These are phyloP conservation scores for Flaveria sonorensis DNA, from an alignment of 129 eudicot genomes.

Conservation along the genomic window DNA sequence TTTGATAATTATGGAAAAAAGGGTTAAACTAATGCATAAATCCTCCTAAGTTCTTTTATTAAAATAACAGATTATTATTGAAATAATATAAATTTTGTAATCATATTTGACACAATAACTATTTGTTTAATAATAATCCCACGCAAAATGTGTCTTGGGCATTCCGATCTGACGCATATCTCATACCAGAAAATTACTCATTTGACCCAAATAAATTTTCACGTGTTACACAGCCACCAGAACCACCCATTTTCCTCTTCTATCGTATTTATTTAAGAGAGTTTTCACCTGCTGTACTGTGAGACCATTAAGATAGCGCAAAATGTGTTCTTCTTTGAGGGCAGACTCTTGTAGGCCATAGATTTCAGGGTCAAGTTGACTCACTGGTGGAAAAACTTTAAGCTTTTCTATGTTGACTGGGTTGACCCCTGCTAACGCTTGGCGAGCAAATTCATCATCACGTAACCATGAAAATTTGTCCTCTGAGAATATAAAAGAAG, in stretches of 20 bases:
- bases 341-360: slow-evolving; percentile 80
- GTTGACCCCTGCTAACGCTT: slow-evolving; percentile 88
- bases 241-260: not conserved
- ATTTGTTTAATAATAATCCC: too few species aligned
- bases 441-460: slow-evolving; percentile 96
- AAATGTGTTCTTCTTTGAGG: slow-evolving; percentile 80
- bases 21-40: not conserved
- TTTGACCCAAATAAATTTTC: not conserved
- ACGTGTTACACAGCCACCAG: not conserved
- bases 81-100: too few species aligned
- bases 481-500: slow-evolving; percentile 47
- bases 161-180: too few species aligned
- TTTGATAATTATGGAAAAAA: not conserved
- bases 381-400: slow-evolving; percentile 71
- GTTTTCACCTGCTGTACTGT: slow-evolving; percentile 72
- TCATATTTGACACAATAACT: too few species aligned
- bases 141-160: not conserved
- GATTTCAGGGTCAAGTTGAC: slow-evolving; percentile 79
- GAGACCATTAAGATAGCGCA: slow-evolving; percentile 76
- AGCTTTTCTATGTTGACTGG: slow-evolving; percentile 82
- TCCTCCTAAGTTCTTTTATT: not conserved
- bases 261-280: not conserved
- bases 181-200: not conserved
- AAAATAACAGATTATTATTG: too few species aligned
- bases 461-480: slow-evolving; percentile 88